phyloP scores from a whole-genome alignment of 2,329 filamentous ascomycete species.

The Xylariaceae sp. region DNA sequence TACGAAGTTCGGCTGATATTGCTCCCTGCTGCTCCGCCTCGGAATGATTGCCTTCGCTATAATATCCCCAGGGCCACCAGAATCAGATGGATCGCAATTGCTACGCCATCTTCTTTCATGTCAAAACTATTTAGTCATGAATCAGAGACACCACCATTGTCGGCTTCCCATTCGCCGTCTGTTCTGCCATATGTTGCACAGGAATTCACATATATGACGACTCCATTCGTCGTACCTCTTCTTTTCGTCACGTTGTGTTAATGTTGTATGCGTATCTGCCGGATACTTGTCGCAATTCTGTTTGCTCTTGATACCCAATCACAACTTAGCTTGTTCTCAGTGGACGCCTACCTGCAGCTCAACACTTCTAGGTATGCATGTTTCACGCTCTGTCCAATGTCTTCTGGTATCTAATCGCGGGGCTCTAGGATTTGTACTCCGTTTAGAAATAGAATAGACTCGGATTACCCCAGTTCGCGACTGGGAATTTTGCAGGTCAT shows the following conservation, averaged over 20 bases:
- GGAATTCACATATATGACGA: slow-evolving; percentile 2
- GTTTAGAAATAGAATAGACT: slow-evolving; percentile 9
- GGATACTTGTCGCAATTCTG: slow-evolving; percentile 8
- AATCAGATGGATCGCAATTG: too few species aligned
- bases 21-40: too few species aligned
- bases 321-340: slow-evolving; percentile 10
- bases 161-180: too few species aligned
- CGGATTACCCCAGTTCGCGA: too few species aligned
- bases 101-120: too few species aligned
- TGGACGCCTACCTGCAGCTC: slow-evolving; percentile 19
- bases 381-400: slow-evolving; percentile 14
- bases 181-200: background rate
- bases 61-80: too few species aligned
- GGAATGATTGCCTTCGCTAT: too few species aligned
- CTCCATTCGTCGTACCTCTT: slow-evolving; percentile 1
- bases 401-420: slow-evolving; percentile 7
- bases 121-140: too few species aligned
- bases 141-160: too few species aligned
- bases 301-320: slow-evolving; percentile 18
- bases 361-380: slow-evolving; percentile 18
- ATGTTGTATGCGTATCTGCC: background rate
- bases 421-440: slow-evolving; percentile 4
- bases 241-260: background rate
- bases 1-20: background rate
- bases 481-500: too few species aligned